Conservation (phyloP, 148 eudicot genomes). For the Gaultheria prostrata region DNA sequence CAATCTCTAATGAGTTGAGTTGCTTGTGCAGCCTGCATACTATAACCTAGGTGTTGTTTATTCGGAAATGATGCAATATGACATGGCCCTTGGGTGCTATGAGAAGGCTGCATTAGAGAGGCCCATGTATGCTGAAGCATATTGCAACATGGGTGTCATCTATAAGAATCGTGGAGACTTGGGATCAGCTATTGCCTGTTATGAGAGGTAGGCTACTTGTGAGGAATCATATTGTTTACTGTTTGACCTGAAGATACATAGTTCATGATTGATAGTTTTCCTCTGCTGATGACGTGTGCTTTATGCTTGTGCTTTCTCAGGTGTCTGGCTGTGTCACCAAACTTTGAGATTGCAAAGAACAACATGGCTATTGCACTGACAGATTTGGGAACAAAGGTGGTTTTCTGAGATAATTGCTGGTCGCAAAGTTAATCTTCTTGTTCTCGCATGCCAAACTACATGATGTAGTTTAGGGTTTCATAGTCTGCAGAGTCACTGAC, state of each 20-base stretch:
- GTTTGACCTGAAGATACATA: constrained; percentile 7
- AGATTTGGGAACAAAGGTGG: constrained; percentile 96
- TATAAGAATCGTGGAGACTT: constrained; percentile 93
- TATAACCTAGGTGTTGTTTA: constrained; percentile 99
- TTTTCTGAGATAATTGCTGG: constrained; percentile 12
- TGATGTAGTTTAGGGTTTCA: not conserved
- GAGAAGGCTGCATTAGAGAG: constrained; percentile 95
- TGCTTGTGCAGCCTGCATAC: constrained; percentile 87
- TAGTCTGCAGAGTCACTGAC: not conserved
- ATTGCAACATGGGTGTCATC: constrained; percentile 99
- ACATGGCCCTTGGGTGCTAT: constrained; percentile 83
- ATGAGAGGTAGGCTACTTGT: constrained; percentile 65
- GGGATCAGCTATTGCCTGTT: constrained; percentile 95
- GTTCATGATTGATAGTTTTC: not conserved
- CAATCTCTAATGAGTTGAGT: constrained; percentile 20
- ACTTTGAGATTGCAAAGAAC: constrained; percentile 97
- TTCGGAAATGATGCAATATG: constrained; percentile 99
- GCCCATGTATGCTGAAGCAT: constrained; percentile 99
- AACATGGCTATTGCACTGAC: constrained; percentile 99
- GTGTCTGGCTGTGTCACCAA: constrained; percentile 98
- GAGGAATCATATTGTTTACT: not conserved
- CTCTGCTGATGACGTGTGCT: not conserved
- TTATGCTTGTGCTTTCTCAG: constrained; percentile 38
- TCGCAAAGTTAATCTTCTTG: not conserved
- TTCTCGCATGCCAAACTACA: not conserved